Percentiles rank a stretch among this genome's conserved stretches.
Evolutionary conservation across 805 yeast species (phyloP).

Genomic region (Clavispora carvajalis): DNA sequence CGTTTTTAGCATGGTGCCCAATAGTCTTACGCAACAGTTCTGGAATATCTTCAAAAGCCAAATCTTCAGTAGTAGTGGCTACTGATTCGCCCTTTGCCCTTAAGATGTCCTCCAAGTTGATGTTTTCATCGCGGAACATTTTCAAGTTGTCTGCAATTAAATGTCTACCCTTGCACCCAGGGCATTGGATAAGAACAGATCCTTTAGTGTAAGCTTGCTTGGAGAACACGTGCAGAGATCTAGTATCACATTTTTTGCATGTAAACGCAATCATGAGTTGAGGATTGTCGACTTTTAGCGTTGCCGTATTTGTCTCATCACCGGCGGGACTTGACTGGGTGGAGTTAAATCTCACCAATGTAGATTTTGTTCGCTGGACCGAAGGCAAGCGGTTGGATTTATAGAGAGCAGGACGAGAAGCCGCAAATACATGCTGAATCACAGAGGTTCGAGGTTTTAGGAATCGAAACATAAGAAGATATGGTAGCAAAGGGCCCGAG

Average conservation of each 20-base stretch:
- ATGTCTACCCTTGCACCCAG: slow-evolving; percentile 84
- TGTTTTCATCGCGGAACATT: slow-evolving; percentile 72
- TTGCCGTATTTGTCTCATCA: slow-evolving; percentile 1
- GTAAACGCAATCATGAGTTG: slow-evolving; percentile 86
- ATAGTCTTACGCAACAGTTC: slow-evolving; percentile 44
- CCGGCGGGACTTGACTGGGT: not conserved
- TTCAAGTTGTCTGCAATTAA: slow-evolving; percentile 71
- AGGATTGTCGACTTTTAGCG: slow-evolving; percentile 63
- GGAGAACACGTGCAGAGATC: slow-evolving; percentile 87
- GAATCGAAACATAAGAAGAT: not conserved
- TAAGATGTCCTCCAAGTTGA: slow-evolving; percentile 77
- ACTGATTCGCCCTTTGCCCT: slow-evolving; percentile 72
- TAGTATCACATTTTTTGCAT: slow-evolving; percentile 76
- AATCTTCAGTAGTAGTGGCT: slow-evolving; percentile 57
- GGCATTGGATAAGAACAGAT: slow-evolving; percentile 85
- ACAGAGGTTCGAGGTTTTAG: not conserved
- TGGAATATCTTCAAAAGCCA: slow-evolving; percentile 66
- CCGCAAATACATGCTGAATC: not conserved
- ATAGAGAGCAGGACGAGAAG: not conserved
- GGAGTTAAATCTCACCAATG: not conserved
- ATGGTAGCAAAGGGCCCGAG: not conserved
- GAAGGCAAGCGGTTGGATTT: not conserved
- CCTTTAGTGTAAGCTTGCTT: slow-evolving; percentile 89
- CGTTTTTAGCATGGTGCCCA: slow-evolving; percentile 67
- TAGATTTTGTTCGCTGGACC: not conserved